Conservation (phyloP, 169 alveolate species). For the Amoebophrya sp. region DNA sequence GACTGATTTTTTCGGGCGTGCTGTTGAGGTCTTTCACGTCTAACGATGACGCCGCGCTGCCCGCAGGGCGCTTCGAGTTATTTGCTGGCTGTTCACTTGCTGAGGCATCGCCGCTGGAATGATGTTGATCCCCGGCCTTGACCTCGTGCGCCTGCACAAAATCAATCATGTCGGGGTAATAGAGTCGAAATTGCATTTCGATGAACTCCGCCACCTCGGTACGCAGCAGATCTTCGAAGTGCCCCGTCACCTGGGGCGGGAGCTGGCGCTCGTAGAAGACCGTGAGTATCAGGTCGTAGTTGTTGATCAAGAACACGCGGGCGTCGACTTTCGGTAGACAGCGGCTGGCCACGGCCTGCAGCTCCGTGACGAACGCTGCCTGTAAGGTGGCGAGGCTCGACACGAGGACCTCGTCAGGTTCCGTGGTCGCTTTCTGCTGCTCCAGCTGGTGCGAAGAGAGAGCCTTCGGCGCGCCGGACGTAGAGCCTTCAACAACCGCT, state of each 20-base stretch:
- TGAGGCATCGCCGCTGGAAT: too few relatives aligned
- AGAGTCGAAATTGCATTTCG: neutral
- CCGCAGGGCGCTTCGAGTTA: too few relatives aligned
- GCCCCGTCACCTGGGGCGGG: conserved; percentile 31
- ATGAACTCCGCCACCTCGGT: conserved; percentile 7
- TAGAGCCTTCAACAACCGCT: too few relatives aligned
- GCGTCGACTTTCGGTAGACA: too few relatives aligned
- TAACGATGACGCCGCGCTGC: too few relatives aligned
- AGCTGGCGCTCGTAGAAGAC: conserved; percentile 36
- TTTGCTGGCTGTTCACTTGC: too few relatives aligned
- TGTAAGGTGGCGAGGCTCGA: neutral
- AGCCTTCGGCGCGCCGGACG: too few relatives aligned
- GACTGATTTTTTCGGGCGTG: too few relatives aligned
- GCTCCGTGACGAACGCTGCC: conserved; percentile 19
- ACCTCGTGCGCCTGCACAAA: neutral
- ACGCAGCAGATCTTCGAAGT: conserved; percentile 34
- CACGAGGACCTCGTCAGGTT: neutral
- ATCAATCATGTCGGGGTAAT: neutral
- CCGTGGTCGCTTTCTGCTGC: neutral
- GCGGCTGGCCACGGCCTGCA: too few relatives aligned
- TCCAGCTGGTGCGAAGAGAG: too few relatives aligned
- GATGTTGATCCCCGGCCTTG: neutral
- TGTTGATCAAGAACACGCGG: conserved; percentile 38
- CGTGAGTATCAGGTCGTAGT: conserved; percentile 36
- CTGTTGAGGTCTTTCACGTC: too few relatives aligned